Conservation (phyloP, 352 stramenopile species). For the Phytophthora rubi region DNA sequence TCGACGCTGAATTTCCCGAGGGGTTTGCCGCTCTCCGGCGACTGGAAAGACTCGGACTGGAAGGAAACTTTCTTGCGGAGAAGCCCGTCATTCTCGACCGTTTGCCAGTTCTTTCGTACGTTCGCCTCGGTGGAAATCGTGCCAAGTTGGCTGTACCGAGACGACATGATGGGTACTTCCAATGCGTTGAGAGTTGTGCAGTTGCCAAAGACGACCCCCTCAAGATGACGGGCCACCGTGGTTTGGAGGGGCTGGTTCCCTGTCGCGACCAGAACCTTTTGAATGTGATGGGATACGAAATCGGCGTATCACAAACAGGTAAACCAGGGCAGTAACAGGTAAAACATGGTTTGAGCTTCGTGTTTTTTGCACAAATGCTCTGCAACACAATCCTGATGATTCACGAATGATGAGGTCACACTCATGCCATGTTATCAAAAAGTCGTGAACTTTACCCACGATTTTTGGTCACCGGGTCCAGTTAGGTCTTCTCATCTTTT, state of each 20-base stretch:
- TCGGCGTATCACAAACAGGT: background rate
- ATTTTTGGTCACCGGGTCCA: background rate
- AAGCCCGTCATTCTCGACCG: conserved; percentile 32
- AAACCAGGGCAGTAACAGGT: background rate
- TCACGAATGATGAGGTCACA: conserved; percentile 8
- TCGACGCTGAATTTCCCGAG: conserved; percentile 46
- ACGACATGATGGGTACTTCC: conserved; percentile 64
- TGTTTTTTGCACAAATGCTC: background rate
- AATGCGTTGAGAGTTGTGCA: conserved; percentile 27
- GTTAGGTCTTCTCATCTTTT: conserved; percentile 2
- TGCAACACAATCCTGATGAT: background rate
- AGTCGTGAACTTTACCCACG: conserved; percentile 7
- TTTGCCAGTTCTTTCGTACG: conserved; percentile 45
- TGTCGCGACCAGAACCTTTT: conserved; percentile 34
- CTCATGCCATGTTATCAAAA: background rate
- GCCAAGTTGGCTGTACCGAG: conserved; percentile 29
- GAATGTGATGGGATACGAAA: conserved; percentile 24
- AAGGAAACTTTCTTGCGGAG: conserved; percentile 53
- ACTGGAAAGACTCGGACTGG: conserved; percentile 68
- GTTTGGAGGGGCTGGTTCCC: conserved; percentile 25
- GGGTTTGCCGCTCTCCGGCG: conserved; percentile 49
- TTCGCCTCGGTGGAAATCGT: conserved; percentile 64
- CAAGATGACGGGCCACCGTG: background rate
- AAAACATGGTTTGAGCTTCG: background rate
- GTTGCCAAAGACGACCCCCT: background rate